phyloP scores from a whole-genome alignment of 495 filamentous ascomycete species.

The Neurospora sp. region DNA sequence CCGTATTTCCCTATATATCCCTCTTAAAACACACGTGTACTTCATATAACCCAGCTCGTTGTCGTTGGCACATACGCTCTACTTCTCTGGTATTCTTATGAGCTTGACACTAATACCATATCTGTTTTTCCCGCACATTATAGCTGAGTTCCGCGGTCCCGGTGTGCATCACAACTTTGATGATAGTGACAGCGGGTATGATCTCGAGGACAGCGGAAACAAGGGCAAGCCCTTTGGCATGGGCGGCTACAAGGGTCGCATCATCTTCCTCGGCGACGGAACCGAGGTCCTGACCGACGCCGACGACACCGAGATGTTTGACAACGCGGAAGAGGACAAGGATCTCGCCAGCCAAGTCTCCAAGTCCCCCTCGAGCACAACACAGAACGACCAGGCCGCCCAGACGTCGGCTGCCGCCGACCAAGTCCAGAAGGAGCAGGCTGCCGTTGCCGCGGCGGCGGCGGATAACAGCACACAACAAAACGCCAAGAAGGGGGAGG shows the following conservation, averaged over 20 bases:
- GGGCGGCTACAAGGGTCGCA: constrained; percentile 60
- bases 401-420: constrained; percentile 1
- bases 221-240: constrained; percentile 38
- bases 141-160: constrained; percentile 94
- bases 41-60: background rate
- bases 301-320: constrained; percentile 86
- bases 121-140: constrained; percentile 8
- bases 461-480: background rate
- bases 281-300: constrained; percentile 79
- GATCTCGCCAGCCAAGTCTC: constrained; percentile 50
- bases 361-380: constrained; percentile 22
- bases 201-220: constrained; percentile 49
- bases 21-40: constrained; percentile 8
- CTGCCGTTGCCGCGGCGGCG: background rate
- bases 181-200: constrained; percentile 87
- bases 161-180: constrained; percentile 84
- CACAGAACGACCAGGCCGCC: background rate
- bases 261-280: constrained; percentile 91
- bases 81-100: background rate
- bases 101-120: constrained; percentile 18
- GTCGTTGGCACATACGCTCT: background rate
- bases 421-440: constrained; percentile 1
- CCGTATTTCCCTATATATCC: background rate
- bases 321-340: constrained; percentile 76
- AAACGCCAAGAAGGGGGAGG: background rate